These are phyloP conservation scores for Mollisiaceae sp. DNA, from an alignment of 2,329 filamentous ascomycete species.

Conservation along the genomic window DNA sequence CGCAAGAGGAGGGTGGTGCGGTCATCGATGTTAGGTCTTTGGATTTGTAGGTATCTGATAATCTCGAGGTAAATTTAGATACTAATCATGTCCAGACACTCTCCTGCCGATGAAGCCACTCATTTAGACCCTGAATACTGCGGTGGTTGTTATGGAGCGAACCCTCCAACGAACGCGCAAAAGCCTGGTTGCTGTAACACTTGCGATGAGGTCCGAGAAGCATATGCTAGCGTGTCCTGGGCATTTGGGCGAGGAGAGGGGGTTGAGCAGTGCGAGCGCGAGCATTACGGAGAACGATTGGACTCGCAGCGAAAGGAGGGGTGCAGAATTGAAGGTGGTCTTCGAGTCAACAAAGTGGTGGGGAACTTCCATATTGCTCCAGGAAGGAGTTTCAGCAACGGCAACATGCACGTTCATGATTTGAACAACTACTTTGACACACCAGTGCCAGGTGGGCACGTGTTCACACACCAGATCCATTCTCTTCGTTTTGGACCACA, in stretches of 20 bases:
- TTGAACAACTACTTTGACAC: slow-evolving; percentile 91
- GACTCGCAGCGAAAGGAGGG: slow-evolving; percentile 89
- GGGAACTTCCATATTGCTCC: slow-evolving; percentile 99
- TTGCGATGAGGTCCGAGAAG: slow-evolving; percentile 94
- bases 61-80: slow-evolving; percentile 6
- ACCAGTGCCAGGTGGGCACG: slow-evolving; percentile 72
- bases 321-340: slow-evolving; percentile 88
- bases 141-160: slow-evolving; percentile 89
- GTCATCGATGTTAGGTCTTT: slow-evolving; percentile 74
- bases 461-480: slow-evolving; percentile 89
- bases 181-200: slow-evolving; percentile 97
- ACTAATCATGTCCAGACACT: slow-evolving; percentile 56
- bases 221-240: slow-evolving; percentile 89
- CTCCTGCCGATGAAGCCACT: slow-evolving; percentile 67
- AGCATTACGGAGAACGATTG: slow-evolving; percentile 90
- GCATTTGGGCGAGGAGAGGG: slow-evolving; percentile 91
- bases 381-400: slow-evolving; percentile 92
- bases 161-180: slow-evolving; percentile 68
- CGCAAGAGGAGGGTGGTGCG: slow-evolving; percentile 74
- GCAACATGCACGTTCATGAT: slow-evolving; percentile 97
- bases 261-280: slow-evolving; percentile 93
- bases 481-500: slow-evolving; percentile 91
- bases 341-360: slow-evolving; percentile 97
- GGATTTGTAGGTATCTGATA: slow-evolving; percentile 59
- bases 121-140: slow-evolving; percentile 94